Evolutionary conservation across 2,329 filamentous ascomycete genomes (phyloP).

Genomic region (Trichoderma guizhouense): DNA sequence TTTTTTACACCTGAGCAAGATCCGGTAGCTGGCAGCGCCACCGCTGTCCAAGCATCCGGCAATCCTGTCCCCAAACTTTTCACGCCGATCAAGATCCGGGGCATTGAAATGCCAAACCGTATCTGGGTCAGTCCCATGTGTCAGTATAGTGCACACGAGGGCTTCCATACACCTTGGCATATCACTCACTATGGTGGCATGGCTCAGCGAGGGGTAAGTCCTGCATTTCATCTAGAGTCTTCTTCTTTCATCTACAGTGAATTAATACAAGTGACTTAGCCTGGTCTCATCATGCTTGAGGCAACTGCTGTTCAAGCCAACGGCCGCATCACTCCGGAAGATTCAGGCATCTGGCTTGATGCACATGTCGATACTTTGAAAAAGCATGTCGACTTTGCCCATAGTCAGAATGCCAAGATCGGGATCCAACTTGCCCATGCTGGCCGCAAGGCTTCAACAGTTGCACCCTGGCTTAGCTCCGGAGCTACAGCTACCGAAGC

Average conservation of each 20-base stretch:
- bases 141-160: constrained; percentile 41
- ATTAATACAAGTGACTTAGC: neutral
- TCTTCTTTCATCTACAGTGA: neutral
- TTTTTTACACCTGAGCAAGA: constrained; percentile 47
- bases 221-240: neutral
- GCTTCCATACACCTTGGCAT: constrained; percentile 68
- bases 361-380: constrained; percentile 60
- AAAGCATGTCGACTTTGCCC: constrained; percentile 60
- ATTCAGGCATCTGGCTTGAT: constrained; percentile 68
- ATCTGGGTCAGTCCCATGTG: constrained; percentile 45
- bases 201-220: constrained; percentile 52
- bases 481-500: constrained; percentile 39
- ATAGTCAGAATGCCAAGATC: constrained; percentile 58
- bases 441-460: constrained; percentile 58
- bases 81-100: constrained; percentile 43
- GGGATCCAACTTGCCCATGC: constrained; percentile 75
- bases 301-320: constrained; percentile 62
- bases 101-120: constrained; percentile 42
- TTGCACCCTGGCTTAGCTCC: constrained; percentile 63
- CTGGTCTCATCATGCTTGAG: constrained; percentile 64
- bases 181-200: constrained; percentile 69
- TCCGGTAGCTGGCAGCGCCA: constrained; percentile 39
- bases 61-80: constrained; percentile 41
- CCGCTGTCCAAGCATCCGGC: neutral
- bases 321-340: constrained; percentile 69